Conservation (phyloP, 1,139 yeast genomes). For the Hyphopichia fennica region DNA sequence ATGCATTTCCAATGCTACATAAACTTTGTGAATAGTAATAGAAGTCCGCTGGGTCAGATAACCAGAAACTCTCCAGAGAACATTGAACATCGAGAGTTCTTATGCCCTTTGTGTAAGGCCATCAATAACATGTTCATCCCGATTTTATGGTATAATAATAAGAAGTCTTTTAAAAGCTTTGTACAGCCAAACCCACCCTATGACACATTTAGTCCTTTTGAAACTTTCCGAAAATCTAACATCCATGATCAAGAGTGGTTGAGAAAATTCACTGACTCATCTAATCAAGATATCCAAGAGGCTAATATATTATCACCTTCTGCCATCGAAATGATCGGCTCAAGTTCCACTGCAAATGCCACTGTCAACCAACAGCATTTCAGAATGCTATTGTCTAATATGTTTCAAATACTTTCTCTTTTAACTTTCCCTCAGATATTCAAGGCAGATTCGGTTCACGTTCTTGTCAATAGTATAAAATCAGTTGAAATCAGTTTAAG, state of each 20-base stretch:
- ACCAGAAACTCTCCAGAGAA: conserved; percentile 84
- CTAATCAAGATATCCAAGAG: conserved; percentile 25
- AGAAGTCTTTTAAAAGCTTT: conserved; percentile 26
- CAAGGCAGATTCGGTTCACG: conserved; percentile 34
- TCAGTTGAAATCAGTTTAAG: conserved; percentile 68
- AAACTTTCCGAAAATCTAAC: conserved; percentile 12
- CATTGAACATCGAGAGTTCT: conserved; percentile 65
- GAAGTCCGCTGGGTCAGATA: conserved; percentile 64
- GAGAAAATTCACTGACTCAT: conserved; percentile 17
- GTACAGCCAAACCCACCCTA: conserved; percentile 11
- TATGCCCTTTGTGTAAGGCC: conserved; percentile 91
- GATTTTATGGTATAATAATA: conserved; percentile 50
- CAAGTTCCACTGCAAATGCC: conserved; percentile 8
- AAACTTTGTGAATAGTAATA: conserved; percentile 56
- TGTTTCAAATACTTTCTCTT: conserved; percentile 36
- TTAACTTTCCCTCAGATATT: conserved; percentile 41
- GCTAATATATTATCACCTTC: conserved; percentile 25
- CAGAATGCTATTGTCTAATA: conserved; percentile 29
- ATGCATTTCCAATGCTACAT: conserved; percentile 82
- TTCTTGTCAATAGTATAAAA: conserved; percentile 57
- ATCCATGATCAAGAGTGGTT: conserved; percentile 30
- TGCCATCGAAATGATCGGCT: conserved; percentile 28
- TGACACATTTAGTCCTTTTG: conserved; percentile 14
- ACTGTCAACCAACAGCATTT: conserved; percentile 26
- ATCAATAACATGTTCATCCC: conserved; percentile 85